Base-by-base conservation (phyloP, 345 rosid genomes). In the Clausena lansium region DNA sequence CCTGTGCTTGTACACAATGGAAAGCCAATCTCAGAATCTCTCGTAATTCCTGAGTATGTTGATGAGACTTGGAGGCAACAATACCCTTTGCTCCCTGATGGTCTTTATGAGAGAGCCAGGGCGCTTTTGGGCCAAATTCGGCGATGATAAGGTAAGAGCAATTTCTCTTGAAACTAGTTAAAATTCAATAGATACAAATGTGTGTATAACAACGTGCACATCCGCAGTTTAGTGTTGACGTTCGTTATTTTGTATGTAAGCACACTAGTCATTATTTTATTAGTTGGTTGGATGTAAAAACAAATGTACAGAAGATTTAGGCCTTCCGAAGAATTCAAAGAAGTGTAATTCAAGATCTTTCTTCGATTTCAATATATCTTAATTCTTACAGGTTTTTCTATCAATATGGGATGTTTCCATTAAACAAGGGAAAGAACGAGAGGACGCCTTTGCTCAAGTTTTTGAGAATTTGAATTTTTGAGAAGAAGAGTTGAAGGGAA, bases 401-500 rank as follows among this genome's bases (percentile, higher is more conserved):
- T 71, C 85, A 57, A 30, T 80, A 19, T 78, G 80, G 85, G 15
- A 7, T 67, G 65, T 63, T 58, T 72, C 78, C n/a, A 39, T 32
- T 5, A 78, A 38, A 36, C 22, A 76, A 20, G 85, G 85, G 25
- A 58, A 80, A 70, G 87, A 80, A 36, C 77, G 59, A 33, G 85
- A 80, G 61, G 78, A 82, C 70, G 87, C 83, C 24, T 24, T 65
- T 17, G 77, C 1, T 6, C 28, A 60, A 24, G 39, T 70, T 13
- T 9, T 17, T 38, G 83, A 76, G 67, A 73, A 82, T 67, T 75
- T 85, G 28, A 78, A 71, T 33, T 57, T 78, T 41, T 62, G 83
- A 5, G 88, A 85, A 74, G 85, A 80, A 74, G 79, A 85, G 74
- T 75, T 87, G 14, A 66, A 60, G 38, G 85, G 84, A 30, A 87